Base-by-base conservation (phyloP, 2,329 filamentous ascomycete species). In the Capronia coronata region DNA sequence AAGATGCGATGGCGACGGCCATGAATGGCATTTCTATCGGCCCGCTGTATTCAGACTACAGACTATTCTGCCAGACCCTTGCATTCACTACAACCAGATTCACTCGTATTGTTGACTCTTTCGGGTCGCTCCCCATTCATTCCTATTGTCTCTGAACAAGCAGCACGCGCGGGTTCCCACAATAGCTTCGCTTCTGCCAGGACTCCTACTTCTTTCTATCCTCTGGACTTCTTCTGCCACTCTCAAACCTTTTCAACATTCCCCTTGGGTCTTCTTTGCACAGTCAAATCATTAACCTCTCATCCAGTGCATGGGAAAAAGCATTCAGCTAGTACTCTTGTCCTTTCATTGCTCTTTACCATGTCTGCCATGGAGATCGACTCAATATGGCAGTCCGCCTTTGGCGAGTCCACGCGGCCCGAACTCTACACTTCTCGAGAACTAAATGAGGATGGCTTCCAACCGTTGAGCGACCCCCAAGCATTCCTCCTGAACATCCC, bases 381-480 rank as follows among this genome's bases (percentile, higher is more conserved):
- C 27, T 44, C 47, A 21, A 38, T 56, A 11, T 59, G 57, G 57
- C 41, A 46, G 37, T 45, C 51, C 14, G 44, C 57, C n/a, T 61
- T 61, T 48, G 55, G 52, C 21, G 51, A 58, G 16, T 21, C 47
- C 41, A 43, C 46, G 19, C 55, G 57, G 10, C 58, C 58, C 7
- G 21, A 49, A 11, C 48, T 58, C 11, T 61, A 61, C 48, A 29
- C 49, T 37, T 51, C 52, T 13, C 37, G 52, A 34, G 45, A 55
- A 43, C 45, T 51, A 2, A 54, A 55, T 30, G 57, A 58, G 13
- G 51, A 61, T 44, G 57, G 57, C 22, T 61, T 55, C 37, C 46
- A 46, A 40, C 57, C 55, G 18, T 49, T 61, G 14, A 55, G 39
- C 14, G 57, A 59, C 22, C 47, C 57, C 30, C 44, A 54, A 47